A percentile compares a stretch with the other conserved stretches of the same genome.
phyloP scores from a whole-genome alignment of 208 protist genomes.

The Crithidia thermophila region DNA sequence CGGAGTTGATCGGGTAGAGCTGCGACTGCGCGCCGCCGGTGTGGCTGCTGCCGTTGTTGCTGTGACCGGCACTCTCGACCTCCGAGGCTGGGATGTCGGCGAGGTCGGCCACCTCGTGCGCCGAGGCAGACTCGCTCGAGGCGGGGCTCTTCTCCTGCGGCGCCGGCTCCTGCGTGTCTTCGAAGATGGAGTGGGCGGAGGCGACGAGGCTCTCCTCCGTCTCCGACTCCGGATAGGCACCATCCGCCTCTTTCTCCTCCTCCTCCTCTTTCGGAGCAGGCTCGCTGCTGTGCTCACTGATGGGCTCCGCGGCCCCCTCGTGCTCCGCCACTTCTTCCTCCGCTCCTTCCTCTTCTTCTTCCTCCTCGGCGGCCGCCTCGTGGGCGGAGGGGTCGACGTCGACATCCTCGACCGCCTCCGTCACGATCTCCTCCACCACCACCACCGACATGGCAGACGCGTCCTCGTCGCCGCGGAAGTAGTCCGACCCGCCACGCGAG shows the following conservation, averaged over 20 bases:
- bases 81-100: too few relatives aligned
- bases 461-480: neutral
- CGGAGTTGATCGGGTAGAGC: slow-evolving; percentile 1
- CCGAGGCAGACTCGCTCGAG: neutral
- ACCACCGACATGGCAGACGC: too few relatives aligned
- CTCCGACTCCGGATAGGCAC: too few relatives aligned
- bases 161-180: neutral
- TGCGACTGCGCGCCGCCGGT: neutral
- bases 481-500: neutral
- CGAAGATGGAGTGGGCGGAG: slow-evolving; percentile 11
- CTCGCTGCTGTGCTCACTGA: too few relatives aligned
- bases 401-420: neutral
- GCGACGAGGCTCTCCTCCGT: slow-evolving; percentile 6
- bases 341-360: neutral
- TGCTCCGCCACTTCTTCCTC: too few relatives aligned
- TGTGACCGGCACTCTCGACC: too few relatives aligned
- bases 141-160: neutral
- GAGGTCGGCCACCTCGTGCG: too few relatives aligned
- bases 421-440: neutral
- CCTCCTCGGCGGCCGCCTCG: neutral
- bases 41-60: neutral
- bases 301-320: too few relatives aligned
- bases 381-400: neutral
- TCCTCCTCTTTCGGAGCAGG: neutral
- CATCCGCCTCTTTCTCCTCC: neutral